Evolutionary conservation across 163 green algal species (phyloP).

Genomic region (Prototheca cutis): DNA sequence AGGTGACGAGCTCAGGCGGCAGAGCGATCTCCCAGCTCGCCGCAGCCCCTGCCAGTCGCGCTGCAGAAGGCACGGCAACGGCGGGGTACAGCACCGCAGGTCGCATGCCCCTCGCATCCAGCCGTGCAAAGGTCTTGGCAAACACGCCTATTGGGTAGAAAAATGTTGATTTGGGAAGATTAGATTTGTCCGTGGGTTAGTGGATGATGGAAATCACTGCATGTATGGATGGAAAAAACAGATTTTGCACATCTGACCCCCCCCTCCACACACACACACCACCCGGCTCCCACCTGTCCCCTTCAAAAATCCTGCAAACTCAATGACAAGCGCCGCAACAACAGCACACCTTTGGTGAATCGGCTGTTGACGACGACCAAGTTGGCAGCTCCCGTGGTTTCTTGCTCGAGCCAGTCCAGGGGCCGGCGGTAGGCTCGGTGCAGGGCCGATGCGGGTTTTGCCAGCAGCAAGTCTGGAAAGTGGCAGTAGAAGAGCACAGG

Average conservation of each 20-base stretch:
- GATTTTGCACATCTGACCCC: background rate
- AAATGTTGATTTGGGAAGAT: background rate
- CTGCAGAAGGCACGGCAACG: constrained; percentile 41
- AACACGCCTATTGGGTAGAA: constrained; percentile 52
- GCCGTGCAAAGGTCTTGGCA: constrained; percentile 61
- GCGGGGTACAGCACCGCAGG: constrained; percentile 81
- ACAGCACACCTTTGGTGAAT: constrained; percentile 50
- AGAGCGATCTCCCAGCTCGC: constrained; percentile 31
- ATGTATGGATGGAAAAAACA: background rate
- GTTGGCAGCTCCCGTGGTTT: constrained; percentile 72
- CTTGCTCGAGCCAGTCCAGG: constrained; percentile 80
- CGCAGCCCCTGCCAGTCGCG: constrained; percentile 26
- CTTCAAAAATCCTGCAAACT: background rate
- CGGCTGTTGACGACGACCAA: constrained; percentile 83
- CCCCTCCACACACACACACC: background rate
- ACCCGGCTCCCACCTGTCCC: background rate
- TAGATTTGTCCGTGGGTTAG: background rate
- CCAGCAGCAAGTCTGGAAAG: constrained; percentile 90
- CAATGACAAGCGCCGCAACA: background rate
- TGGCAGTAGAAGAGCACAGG: constrained; percentile 96
- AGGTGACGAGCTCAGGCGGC: constrained; percentile 14
- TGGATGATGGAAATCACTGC: background rate
- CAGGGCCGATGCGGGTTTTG: constrained; percentile 37
- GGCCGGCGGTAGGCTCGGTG: constrained; percentile 71
- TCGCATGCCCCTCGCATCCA: constrained; percentile 34